Evolutionary conservation across 2,329 filamentous ascomycete genomes (phyloP), one percentile per base, ranked within the genome.

Genomic region (Sordariomycetes sp.): DNA sequence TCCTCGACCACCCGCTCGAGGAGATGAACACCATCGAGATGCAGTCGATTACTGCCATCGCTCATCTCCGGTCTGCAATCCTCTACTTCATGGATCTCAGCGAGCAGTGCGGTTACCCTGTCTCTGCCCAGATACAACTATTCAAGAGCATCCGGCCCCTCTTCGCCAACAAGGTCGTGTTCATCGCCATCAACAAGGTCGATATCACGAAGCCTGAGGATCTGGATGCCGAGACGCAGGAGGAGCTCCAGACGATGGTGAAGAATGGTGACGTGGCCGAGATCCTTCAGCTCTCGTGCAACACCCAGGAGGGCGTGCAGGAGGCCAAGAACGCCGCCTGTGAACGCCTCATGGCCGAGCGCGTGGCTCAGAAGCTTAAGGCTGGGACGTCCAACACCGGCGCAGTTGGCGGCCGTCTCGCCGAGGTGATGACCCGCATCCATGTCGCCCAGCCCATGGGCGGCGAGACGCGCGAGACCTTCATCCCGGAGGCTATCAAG

Each of bases 1-100:
- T 99, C 65, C 78, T 99, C 61, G 94, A 99, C 67, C 94, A 99
- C 71, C 92, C 93, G 40, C 83, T 99, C 10, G 94, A 97, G 75
- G 94, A 97, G 77, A 99, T 97, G 94, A 96, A 97, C 76, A 97
- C 94, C 3, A 99, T 99, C 69, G 94, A 99, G 75, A 97, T 97
- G 90, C 35, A 58, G 46, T 89, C 89, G 61, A 97, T 99, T 65
- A 97, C 93, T 20, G 94, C 95, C 12, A 96, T 99, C 76, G 94
- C 94, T 56, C 95, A 99, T 78, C 79, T 99, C 69, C 85, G 93
- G 66, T 95, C 92, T 50, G 93, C 93, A 59, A 95, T 99, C 63
- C 79, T 97, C 60, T 97, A 97, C 75, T 97, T 97, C 70, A 96
- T 97, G 89, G 93, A 97, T 78, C 79, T 97, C 61, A 96, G 89